Evolutionary conservation across 2,329 filamentous ascomycete species (phyloP), one percentile per base, ranked within the genome.

Genomic region (Cladosporium austrohemisphaericum): DNA sequence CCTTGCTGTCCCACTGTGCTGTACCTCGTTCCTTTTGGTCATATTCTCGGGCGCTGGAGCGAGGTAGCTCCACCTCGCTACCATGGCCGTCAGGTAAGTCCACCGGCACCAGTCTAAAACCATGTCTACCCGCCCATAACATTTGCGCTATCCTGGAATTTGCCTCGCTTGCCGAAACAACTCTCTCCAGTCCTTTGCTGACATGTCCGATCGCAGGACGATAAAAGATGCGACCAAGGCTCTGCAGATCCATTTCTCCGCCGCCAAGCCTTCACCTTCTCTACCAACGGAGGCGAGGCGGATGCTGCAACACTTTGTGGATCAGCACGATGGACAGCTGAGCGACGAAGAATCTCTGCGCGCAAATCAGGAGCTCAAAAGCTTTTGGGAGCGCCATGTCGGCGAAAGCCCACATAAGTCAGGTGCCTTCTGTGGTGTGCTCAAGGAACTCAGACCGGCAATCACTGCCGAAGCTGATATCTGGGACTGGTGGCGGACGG

Each of bases 401-500:
- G 73, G 74, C 19, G 76, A 76, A 26, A 73, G 74, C 19, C 71
- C 78, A 2, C 65, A 76, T 43, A 79, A 80, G 57, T 78, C 80
- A 62, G 80, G 79, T 7, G 70, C 81, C n/a, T 93, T 91, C 67
- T 74, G 91, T 14, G 76, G 78, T 41, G 76, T 87, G 37, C 69
- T 92, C 49, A 77, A 80, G 38, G 76, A 76, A 32, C 71, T 92
- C 28, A 76, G 82, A 19, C 80, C 84, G 2, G 76, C 77, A 9
- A 75, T 93, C 47, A 77, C 76, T 49, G 80, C 80, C 9, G 76
- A 83, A 2, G 74, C 78, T 26, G 78, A 83, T 49, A 67, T 88
- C 48, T 68, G 83, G 49, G 76, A 83, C 52, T 93, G 88, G 88
- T 89, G 86, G 77, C 79, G 86, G 37, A 70, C 78, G 54, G 71